These are phyloP conservation scores for Cucurbitaria berberidis DNA, from an alignment of 2,329 filamentous ascomycete genomes.

Conservation along the genomic window DNA sequence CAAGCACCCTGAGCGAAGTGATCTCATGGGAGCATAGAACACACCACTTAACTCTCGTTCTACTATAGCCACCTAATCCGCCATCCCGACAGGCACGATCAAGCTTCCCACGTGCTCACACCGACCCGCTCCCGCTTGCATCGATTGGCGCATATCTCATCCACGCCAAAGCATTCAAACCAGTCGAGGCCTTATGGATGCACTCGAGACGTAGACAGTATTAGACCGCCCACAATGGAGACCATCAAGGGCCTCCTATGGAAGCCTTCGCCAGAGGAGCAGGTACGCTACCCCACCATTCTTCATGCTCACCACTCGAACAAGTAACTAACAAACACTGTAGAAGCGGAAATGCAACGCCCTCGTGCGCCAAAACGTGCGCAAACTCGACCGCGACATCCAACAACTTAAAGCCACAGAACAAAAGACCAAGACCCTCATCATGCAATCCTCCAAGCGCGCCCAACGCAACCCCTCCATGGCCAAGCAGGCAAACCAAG, in stretches of 20 bases:
- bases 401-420: constrained; percentile 78
- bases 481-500: constrained; percentile 76
- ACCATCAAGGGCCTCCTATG: constrained; percentile 83
- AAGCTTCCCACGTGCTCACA: neutral
- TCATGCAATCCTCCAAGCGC: constrained; percentile 80
- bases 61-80: neutral
- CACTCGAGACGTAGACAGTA: neutral
- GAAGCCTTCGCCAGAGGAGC: constrained; percentile 89
- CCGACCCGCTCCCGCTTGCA: neutral
- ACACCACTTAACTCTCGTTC: neutral
- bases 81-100: neutral
- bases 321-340: constrained; percentile 14
- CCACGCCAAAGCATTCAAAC: neutral
- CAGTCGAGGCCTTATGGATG: neutral
- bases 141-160: constrained; percentile 1
- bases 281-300: constrained; percentile 65
- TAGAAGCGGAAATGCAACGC: constrained; percentile 95
- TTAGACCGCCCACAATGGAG: constrained; percentile 68
- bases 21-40: neutral
- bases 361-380: constrained; percentile 86
- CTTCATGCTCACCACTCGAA: neutral
- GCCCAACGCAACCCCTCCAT: constrained; percentile 80
- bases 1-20: too few relatives aligned
- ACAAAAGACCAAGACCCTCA: constrained; percentile 74
- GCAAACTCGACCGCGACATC: constrained; percentile 95